A percentile compares a stretch with the other conserved stretches of the same genome.
phyloP scores from a whole-genome alignment of 2,329 filamentous ascomycete genomes.

The Tolypocladium album region DNA sequence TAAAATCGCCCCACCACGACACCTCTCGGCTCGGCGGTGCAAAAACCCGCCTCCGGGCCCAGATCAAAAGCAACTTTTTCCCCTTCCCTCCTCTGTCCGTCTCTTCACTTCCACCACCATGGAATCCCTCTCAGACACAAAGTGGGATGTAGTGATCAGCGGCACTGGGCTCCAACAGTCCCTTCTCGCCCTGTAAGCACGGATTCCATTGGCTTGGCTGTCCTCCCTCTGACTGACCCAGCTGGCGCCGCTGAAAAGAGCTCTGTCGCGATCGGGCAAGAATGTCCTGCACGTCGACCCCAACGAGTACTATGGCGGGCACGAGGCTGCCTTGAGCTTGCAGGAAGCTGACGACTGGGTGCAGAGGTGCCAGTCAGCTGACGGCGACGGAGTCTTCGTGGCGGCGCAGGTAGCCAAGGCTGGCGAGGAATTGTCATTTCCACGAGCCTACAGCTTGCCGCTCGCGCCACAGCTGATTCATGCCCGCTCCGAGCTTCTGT shows the following conservation, averaged over 20 bases:
- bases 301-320: constrained; percentile 79
- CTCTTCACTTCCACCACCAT: constrained; percentile 31
- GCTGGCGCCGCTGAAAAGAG: constrained; percentile 43
- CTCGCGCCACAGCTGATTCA: constrained; percentile 83
- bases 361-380: constrained; percentile 20
- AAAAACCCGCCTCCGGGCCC: constrained; percentile 7
- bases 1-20: not conserved
- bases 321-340: constrained; percentile 76
- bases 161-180: constrained; percentile 72
- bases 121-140: constrained; percentile 64
- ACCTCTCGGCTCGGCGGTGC: constrained; percentile 3
- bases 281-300: constrained; percentile 83
- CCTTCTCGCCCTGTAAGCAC: constrained; percentile 63
- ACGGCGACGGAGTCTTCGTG: constrained; percentile 14
- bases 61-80: constrained; percentile 8
- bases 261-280: constrained; percentile 84
- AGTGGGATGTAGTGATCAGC: constrained; percentile 71
- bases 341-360: constrained; percentile 73
- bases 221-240: constrained; percentile 21
- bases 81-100: constrained; percentile 4
- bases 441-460: constrained; percentile 72
- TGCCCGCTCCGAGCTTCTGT: constrained; percentile 65
- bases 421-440: constrained; percentile 39
- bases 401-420: constrained; percentile 24
- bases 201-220: constrained; percentile 19